A percentile compares a stretch with the other conserved stretches of the same genome.
These are phyloP conservation scores for Sporothrix humicola DNA, from an alignment of 2,329 filamentous ascomycete species.

Conservation along the genomic window DNA sequence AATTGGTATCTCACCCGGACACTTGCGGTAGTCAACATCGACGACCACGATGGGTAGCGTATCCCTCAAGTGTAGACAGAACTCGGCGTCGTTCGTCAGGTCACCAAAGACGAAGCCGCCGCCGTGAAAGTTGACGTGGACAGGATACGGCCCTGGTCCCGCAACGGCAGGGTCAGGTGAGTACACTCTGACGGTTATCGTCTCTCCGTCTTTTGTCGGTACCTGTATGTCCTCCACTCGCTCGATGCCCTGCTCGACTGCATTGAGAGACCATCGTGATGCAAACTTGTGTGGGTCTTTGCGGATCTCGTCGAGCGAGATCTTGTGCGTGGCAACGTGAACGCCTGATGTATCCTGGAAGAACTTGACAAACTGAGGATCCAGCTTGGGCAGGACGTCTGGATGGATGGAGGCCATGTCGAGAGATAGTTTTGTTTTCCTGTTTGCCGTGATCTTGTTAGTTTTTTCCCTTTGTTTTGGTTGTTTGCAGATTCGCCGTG, in stretches of 20 bases:
- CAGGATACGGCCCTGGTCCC: neutral
- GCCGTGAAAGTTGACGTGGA: conserved; percentile 8
- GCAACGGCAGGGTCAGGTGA: neutral
- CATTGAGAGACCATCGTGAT: neutral
- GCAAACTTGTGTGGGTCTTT: conserved; percentile 14
- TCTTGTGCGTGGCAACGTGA: neutral
- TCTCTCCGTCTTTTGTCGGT: neutral
- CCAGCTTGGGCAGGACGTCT: conserved; percentile 8
- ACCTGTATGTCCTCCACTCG: neutral
- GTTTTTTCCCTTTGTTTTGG: too few relatives aligned
- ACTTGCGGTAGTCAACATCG: conserved; percentile 11
- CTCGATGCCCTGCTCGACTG: neutral
- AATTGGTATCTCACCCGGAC: neutral
- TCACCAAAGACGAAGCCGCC: conserved; percentile 1
- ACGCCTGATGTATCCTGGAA: neutral
- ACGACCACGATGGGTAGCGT: neutral
- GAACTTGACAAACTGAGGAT: neutral
- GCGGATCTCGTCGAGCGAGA: neutral
- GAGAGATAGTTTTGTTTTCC: neutral
- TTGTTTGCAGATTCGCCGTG: too few relatives aligned
- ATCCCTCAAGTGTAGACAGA: neutral
- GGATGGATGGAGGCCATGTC: neutral
- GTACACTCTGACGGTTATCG: neutral
- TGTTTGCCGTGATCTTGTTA: neutral
- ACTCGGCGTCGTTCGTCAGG: conserved; percentile 12